These are phyloP conservation scores for Boechera retrofracta DNA, from an alignment of 345 rosid species.

Conservation along the genomic window DNA sequence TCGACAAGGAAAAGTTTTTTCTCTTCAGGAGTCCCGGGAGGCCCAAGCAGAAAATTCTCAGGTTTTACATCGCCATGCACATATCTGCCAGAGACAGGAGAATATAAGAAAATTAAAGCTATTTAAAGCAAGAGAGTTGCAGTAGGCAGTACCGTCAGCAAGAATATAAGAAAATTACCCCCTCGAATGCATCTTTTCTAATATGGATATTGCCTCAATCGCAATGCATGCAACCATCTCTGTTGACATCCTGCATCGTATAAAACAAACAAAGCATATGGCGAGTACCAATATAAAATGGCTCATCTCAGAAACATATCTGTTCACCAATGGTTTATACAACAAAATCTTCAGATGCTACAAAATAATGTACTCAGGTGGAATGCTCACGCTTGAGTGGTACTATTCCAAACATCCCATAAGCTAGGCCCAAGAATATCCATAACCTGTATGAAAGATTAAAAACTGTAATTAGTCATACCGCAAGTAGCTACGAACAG, in stretches of 20 bases:
- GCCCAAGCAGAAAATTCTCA: conserved; percentile 94
- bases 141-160: conserved; percentile 16
- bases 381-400: conserved; percentile 62
- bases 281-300: neutral
- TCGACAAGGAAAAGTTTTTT: conserved; percentile 93
- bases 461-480: conserved; percentile 11
- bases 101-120: conserved; percentile 1
- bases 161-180: conserved; percentile 58
- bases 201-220: conserved; percentile 84
- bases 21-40: conserved; percentile 81
- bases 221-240: conserved; percentile 96
- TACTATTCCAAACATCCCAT: conserved; percentile 86
- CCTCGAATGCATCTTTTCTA: conserved; percentile 87
- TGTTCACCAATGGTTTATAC: conserved; percentile 6
- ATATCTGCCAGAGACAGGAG: conserved; percentile 60
- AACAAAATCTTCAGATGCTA: conserved; percentile 21
- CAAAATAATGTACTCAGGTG: neutral
- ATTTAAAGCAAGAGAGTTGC: conserved; percentile 1
- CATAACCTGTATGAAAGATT: conserved; percentile 67
- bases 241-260: conserved; percentile 66
- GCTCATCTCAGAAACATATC: neutral
- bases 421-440: conserved; percentile 91
- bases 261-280: conserved; percentile 12
- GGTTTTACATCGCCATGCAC: conserved; percentile 99
- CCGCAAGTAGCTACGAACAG: neutral